Evolutionary conservation across 176 grass and related monocot species (phyloP), one percentile per base, ranked within the genome.

Genomic region (Ananas comosus): DNA sequence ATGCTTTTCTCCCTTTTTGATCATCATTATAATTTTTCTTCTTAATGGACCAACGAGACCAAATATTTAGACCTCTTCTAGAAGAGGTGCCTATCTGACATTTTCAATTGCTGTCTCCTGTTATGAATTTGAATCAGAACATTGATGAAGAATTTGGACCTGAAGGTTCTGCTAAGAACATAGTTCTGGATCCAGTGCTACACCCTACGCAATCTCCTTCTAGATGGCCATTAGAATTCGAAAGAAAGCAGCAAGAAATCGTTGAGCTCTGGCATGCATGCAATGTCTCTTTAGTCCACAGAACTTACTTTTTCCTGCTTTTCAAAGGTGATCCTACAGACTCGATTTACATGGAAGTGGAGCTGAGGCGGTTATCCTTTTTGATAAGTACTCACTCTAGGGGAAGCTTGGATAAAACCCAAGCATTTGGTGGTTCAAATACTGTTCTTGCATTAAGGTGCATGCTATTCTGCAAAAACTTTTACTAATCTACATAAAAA

Each of bases 341-440:
- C 12, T 86, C 89, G 6, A 97, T 97, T 76, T 97, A 97, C 76
- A 88, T 97, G 94, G 94, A 97, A 83, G 94, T 97, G 72, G 94
- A 97, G 78, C 78, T 90, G 47, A 80, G 89, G 63, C 82, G 94
- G 54, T 48, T 92, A 66, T 90, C 81, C 23, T 97, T 97, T 63
- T 75, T 97, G 19, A 97, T 88, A 63, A 80, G 71, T 51, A 75
- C 82, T 12, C 88, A 85, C 64, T 72, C 80, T 53, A 68, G 67
- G 10, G 81, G 79, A 74, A 70, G 77, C 10, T 78, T 78, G 74
- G 80, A 83, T 75, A 82, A 63, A 63, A 74, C 81, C 16, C 70
- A 51, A 12, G 71, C 66, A n/a, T 65, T 77, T 21, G 76, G 83
- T 66, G 69, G 73, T 24, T 27, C 8, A 4, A 85, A 64, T 66